These are phyloP conservation scores for Dendrocalamus latiflorus DNA, from an alignment of 202 grass and related monocot genomes.

Conservation along the genomic window DNA sequence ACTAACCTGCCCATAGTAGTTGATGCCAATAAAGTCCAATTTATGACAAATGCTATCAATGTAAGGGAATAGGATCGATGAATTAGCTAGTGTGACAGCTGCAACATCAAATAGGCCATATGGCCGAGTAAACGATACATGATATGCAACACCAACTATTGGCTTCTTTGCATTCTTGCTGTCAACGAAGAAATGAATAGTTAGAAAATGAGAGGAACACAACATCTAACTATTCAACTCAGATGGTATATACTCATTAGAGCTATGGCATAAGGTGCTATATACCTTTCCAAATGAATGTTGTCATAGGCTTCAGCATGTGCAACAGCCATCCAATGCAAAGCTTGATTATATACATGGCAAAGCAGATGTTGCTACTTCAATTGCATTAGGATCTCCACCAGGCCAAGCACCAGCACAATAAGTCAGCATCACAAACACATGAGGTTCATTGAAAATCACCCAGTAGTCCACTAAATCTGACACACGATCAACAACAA, in stretches of 20 bases:
- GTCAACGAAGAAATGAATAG: slow-evolving; percentile 27
- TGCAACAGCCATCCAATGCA: slow-evolving; percentile 82
- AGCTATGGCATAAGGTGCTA: neutral
- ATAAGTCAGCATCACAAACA: slow-evolving; percentile 93
- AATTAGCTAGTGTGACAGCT: slow-evolving; percentile 70
- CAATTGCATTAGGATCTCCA: slow-evolving; percentile 83
- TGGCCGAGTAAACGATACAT: slow-evolving; percentile 79
- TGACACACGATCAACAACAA: slow-evolving; percentile 62
- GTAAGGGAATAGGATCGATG: slow-evolving; percentile 69
- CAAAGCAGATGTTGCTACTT: slow-evolving; percentile 78
- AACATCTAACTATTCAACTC: neutral
- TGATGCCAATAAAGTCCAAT: slow-evolving; percentile 92
- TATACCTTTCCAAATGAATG: slow-evolving; percentile 76
- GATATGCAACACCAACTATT: slow-evolving; percentile 66
- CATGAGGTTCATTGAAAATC: slow-evolving; percentile 89
- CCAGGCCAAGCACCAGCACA: slow-evolving; percentile 95
- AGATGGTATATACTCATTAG: neutral
- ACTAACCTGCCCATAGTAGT: too few relatives aligned
- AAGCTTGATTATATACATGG: slow-evolving; percentile 82
- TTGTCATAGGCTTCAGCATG: slow-evolving; percentile 82
- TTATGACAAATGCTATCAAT: slow-evolving; percentile 85
- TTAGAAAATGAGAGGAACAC: slow-evolving; percentile 21
- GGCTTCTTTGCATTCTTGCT: slow-evolving; percentile 59
- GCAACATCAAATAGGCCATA: slow-evolving; percentile 91
- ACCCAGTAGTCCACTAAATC: slow-evolving; percentile 97